A percentile compares a stretch with the other conserved stretches of the same genome.
Conservation (phyloP, 345 rosid genomes). For the Aurinia saxatilis region DNA sequence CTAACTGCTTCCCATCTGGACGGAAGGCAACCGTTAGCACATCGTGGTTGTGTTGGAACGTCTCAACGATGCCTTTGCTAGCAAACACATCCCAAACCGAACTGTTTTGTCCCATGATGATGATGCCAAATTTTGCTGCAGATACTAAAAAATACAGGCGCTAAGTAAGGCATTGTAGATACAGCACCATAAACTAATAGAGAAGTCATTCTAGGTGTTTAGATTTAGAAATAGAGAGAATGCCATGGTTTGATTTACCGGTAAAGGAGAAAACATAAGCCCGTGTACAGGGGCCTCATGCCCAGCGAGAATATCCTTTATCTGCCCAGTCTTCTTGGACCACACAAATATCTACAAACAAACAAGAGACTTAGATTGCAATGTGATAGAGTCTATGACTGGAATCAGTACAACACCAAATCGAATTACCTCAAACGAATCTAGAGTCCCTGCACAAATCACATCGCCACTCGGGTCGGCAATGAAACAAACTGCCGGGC, state of each 20-base stretch:
- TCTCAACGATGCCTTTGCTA: slow-evolving; percentile 81
- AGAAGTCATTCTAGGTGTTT: too few species aligned
- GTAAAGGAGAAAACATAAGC: slow-evolving; percentile 74
- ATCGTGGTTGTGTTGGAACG: slow-evolving; percentile 83
- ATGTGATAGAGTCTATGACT: not conserved
- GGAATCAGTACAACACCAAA: not conserved
- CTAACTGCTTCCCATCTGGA: slow-evolving; percentile 93
- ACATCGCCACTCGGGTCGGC: slow-evolving; percentile 89
- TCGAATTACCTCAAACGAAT: slow-evolving; percentile 77
- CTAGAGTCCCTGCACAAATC: slow-evolving; percentile 92
- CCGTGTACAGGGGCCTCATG: slow-evolving; percentile 99
- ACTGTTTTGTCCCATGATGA: slow-evolving; percentile 98
- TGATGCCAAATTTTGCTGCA: slow-evolving; percentile 58
- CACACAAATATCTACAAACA: slow-evolving; percentile 77
- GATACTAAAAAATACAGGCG: not conserved
- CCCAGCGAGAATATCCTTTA: slow-evolving; percentile 84
- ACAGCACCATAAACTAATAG: not conserved
- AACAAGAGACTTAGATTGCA: not conserved
- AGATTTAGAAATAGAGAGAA: not conserved
- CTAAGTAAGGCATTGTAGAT: not conserved
- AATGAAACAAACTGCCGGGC: slow-evolving; percentile 93
- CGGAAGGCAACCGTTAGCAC: slow-evolving; percentile 85
- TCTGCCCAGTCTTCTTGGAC: slow-evolving; percentile 96
- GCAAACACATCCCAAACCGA: slow-evolving; percentile 92
- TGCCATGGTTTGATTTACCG: slow-evolving; percentile 41